phyloP scores from a whole-genome alignment of 305 asterid genomes.

The Fraxinus platypoda region DNA sequence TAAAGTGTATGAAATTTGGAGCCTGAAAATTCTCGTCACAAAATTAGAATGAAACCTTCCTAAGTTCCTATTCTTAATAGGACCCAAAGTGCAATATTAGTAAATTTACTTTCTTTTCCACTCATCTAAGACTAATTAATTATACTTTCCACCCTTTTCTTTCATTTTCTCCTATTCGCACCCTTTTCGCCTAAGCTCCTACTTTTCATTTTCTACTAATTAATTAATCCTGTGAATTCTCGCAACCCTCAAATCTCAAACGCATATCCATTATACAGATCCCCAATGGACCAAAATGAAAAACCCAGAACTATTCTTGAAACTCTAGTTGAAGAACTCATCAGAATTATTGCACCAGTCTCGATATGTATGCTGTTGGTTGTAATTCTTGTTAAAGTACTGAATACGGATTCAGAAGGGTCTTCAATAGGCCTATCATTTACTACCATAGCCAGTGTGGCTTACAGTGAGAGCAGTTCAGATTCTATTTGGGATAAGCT shows the following conservation, averaged over 20 bases:
- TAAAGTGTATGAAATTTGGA: no score
- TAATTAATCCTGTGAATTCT: not conserved
- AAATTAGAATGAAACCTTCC: not conserved
- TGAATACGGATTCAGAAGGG: constrained; percentile 40
- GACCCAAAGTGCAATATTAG: not conserved
- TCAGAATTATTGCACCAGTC: constrained; percentile 83
- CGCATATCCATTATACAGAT: constrained; percentile 19
- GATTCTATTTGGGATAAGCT: constrained; percentile 91
- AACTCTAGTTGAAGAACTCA: constrained; percentile 82
- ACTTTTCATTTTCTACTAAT: no score
- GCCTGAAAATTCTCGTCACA: not conserved
- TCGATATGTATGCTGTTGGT: constrained; percentile 91
- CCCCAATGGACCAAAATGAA: constrained; percentile 57
- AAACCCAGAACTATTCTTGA: constrained; percentile 64
- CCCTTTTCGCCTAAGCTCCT: not conserved
- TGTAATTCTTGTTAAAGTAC: constrained; percentile 68
- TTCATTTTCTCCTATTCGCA: not conserved
- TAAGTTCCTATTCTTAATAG: not conserved
- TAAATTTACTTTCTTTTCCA: no score
- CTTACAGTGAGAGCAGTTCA: constrained; percentile 68
- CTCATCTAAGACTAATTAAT: no score
- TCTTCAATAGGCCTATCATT: constrained; percentile 39
- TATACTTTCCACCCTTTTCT: not conserved
- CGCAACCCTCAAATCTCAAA: not conserved
- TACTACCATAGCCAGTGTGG: constrained; percentile 70